Base-by-base conservation (phyloP, 169 alveolate genomes). In the Eimeria zaria region DNA sequence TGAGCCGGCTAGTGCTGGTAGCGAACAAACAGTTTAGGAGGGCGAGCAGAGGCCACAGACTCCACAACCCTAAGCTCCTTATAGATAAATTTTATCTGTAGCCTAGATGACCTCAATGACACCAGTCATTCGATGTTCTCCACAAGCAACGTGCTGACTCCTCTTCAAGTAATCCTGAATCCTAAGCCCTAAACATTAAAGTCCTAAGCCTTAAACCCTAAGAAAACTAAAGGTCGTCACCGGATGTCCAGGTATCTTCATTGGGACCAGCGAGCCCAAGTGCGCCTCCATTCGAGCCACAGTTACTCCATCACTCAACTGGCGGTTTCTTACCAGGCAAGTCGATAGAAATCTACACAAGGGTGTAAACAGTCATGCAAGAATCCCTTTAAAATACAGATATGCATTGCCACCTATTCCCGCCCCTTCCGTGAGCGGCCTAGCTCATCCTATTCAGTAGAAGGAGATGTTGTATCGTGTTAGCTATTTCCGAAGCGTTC, bases 251-350 rank as follows among this genome's bases (percentile, higher is more conserved):
- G 96, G 96, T 93, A 81, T 36, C 88, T 93, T 20, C 96, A 93
- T 64, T 93, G 96, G 96, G 84, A 93, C 48, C 96, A 93, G 85
- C 60, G 78, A 20, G 92, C 96, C n/a, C 85, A 81, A 80, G 96
- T 93, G 64, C 96, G 96, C 51, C 74, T 93, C 48, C 94, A 93
- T 41, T 80, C 96, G 48, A 76, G 96, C 36, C 96, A 93, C 89
- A 83, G 62, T 12, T 78, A 30, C 22, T 58, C 81, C 76, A 83
- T 93, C 36, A 60, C 89, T 33, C 80, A 80, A 16, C 60, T 93
- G 36, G 89, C 93, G 41, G 62, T 73, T 46, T 64, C 96, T 76
- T 44, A 93, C 67, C 93, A 64, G 88, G 96, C n/a, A 69, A 9
- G 80, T 69, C n/a, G 16, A 51, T 8, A 33, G 22, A 69, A 33